A percentile compares a stretch with the other conserved stretches of the same genome.
Conservation (phyloP, 148 eudicot species). For the Rhododendron kiyosumense region DNA sequence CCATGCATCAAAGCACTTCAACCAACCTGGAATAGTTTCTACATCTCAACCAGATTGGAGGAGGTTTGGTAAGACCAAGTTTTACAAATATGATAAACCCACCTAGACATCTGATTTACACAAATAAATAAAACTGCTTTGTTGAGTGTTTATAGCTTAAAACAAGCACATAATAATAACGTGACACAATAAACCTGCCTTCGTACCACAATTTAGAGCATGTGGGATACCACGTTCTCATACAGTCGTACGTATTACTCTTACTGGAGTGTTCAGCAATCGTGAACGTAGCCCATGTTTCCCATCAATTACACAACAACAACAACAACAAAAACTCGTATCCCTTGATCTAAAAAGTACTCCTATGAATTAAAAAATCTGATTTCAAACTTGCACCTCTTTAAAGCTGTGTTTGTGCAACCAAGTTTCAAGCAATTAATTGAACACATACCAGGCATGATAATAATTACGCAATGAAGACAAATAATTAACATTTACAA, state of each 20-base stretch:
- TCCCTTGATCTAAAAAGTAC: background rate
- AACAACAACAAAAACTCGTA: background rate
- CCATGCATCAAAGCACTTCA: background rate
- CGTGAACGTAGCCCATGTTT: background rate
- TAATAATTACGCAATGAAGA: background rate
- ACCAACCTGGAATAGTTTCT: background rate
- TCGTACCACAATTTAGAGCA: background rate
- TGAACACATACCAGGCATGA: background rate
- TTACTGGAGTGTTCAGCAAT: background rate
- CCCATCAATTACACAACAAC: background rate
- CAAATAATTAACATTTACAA: background rate
- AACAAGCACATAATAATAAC: background rate
- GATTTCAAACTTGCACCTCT: slow-evolving; percentile 5
- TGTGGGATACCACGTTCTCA: background rate
- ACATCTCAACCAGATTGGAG: background rate
- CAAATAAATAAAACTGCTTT: background rate
- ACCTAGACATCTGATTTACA: background rate
- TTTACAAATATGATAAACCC: background rate
- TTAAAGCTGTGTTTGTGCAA: slow-evolving; percentile 3
- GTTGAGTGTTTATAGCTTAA: background rate
- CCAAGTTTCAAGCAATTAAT: background rate
- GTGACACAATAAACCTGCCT: background rate
- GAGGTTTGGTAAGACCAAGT: background rate
- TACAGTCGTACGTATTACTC: background rate
- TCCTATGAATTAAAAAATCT: background rate